Base-by-base conservation (phyloP, 495 filamentous ascomycete species). In the Astrocystis sublimbata region DNA sequence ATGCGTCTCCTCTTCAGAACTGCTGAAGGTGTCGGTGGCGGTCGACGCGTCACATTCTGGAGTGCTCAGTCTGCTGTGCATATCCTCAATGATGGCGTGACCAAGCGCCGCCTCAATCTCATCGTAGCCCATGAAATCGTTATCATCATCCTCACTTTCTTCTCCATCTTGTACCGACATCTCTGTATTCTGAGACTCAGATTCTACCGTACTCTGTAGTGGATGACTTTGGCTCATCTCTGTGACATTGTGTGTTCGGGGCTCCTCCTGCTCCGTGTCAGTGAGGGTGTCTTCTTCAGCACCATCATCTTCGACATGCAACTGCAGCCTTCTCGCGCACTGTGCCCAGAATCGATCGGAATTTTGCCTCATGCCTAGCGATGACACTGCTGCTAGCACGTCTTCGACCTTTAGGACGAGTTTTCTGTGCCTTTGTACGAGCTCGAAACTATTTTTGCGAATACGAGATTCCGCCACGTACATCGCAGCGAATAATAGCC, bases 401-500 rank as follows among this genome's bases (percentile, higher is more conserved):
- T 96, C 92, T 42, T 76, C 71, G 3, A 56, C 64, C 54, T 75
- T 81, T 26, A 94, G 81, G 0, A 74, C 46, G 2, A 64, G 66
- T 19, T 68, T 65, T 12, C 67, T 68, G 21, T 65, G 64, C 15
- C 73, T 68, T 21, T 41, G 53, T 10, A 54, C 33, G 43, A 76
- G 62, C 38, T 75, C 70, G 3, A 71, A 67, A 21, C 68, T 68
- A 65, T 72, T 75, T 63, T 79, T 28, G 73, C 81, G 60, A 76
- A 83, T 31, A 79, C 69, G 61, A 78, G 80, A 65, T 80, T 87
- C 79, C 12, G 88, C 84, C n/a, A 88, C 81, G 65, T 86, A 90
- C 0, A 93, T 66, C 2, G 82, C 70, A 1, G 89, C 82, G 6
- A 87, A 82, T 0, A 96, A 76, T 19, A 97, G 70, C n/a, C 87